phyloP scores from a whole-genome alignment of 805 yeast genomes.

The Candida taoyuanica region DNA sequence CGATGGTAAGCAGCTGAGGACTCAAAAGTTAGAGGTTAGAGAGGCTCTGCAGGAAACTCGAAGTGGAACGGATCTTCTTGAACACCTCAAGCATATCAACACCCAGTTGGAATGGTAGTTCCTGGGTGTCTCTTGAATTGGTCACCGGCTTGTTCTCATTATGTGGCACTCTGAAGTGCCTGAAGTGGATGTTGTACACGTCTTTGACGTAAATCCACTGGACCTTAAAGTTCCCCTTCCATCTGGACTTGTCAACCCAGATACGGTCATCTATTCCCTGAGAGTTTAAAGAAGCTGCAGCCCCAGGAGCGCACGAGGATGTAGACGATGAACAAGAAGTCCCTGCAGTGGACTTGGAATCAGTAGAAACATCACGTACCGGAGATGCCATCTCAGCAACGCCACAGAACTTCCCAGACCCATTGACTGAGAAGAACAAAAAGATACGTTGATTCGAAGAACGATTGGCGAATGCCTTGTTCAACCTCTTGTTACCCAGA shows the following conservation, averaged over 20 bases:
- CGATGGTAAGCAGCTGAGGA: too few species aligned
- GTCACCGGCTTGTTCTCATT: constrained; percentile 51
- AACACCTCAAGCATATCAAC: constrained; percentile 43
- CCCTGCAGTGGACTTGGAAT: background rate
- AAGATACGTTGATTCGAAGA: constrained; percentile 32
- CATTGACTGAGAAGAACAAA: constrained; percentile 54
- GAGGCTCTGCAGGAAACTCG: constrained; percentile 19
- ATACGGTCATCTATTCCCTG: constrained; percentile 29
- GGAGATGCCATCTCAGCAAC: constrained; percentile 47
- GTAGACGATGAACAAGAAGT: too few species aligned
- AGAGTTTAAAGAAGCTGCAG: too few species aligned
- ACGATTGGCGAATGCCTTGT: constrained; percentile 34
- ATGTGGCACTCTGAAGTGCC: constrained; percentile 36
- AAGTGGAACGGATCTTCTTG: constrained; percentile 16
- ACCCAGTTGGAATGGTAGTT: constrained; percentile 46
- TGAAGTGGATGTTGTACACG: constrained; percentile 44
- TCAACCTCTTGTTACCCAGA: constrained; percentile 48
- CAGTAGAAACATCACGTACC: constrained; percentile 4
- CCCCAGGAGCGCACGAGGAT: too few species aligned
- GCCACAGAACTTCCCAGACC: constrained; percentile 55
- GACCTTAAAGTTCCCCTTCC: constrained; percentile 50
- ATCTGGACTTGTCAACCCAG: constrained; percentile 44
- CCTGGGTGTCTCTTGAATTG: constrained; percentile 59
- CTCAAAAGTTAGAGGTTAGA: background rate
- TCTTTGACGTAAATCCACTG: constrained; percentile 50